These are phyloP conservation scores for Crithidia thermophila DNA, from an alignment of 208 protist species.

Conservation along the genomic window DNA sequence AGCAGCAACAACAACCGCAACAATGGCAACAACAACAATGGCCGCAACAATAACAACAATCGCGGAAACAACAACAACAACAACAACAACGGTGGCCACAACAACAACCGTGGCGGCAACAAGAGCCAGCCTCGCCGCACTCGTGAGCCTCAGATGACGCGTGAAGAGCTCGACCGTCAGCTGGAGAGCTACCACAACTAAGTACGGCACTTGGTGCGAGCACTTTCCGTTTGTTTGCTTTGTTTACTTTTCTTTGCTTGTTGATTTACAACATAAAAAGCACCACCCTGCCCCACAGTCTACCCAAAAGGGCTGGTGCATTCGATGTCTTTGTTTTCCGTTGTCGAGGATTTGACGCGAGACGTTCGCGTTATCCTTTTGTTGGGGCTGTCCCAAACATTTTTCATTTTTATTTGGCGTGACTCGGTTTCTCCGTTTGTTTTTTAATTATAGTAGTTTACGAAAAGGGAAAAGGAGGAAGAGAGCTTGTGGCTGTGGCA, in stretches of 20 bases:
- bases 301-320: no score
- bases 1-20: slow-evolving; percentile 2
- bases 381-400: no score
- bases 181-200: slow-evolving; percentile 82
- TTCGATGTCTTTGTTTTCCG: no score
- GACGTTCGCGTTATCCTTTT: no score
- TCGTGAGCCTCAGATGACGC: slow-evolving; percentile 36
- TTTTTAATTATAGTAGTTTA: no score
- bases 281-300: no score
- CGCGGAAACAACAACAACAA: slow-evolving; percentile 26
- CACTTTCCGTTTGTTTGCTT: not conserved
- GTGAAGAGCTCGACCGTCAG: slow-evolving; percentile 77
- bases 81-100: slow-evolving; percentile 12
- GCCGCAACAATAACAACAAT: slow-evolving; percentile 22
- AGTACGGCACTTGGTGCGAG: not conserved
- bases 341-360: no score
- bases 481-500: no score
- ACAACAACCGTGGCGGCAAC: slow-evolving; percentile 24
- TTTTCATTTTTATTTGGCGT: no score
- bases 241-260: slow-evolving; percentile 19
- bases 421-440: no score
- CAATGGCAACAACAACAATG: slow-evolving; percentile 3
- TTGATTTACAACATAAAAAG: no score
- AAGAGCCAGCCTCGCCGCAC: slow-evolving; percentile 26
- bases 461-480: no score